A percentile compares a stretch with the other conserved stretches of the same genome.
These are phyloP conservation scores for Blumeriella jaapii DNA, from an alignment of 2,329 filamentous ascomycete species.

Conservation along the genomic window DNA sequence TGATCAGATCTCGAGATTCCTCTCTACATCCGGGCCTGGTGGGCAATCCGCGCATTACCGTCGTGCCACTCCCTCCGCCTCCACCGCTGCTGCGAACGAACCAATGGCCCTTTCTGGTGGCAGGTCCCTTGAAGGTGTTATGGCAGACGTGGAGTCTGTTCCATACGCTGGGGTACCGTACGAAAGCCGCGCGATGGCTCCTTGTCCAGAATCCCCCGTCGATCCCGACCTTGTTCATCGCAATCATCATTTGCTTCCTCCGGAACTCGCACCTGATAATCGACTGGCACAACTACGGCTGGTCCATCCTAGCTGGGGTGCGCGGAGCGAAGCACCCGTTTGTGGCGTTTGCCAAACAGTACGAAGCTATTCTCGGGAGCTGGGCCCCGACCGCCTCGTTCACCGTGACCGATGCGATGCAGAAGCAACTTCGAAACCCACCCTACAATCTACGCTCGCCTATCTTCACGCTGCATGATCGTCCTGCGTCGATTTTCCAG, in stretches of 20 bases:
- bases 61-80: constrained; percentile 58
- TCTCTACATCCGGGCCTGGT: constrained; percentile 68
- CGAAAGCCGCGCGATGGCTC: constrained; percentile 70
- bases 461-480: constrained; percentile 69
- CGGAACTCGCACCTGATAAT: constrained; percentile 76
- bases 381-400: constrained; percentile 62
- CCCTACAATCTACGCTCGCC: constrained; percentile 55
- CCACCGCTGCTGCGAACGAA: constrained; percentile 57
- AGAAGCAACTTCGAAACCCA: constrained; percentile 48
- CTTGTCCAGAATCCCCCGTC: constrained; percentile 92
- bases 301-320: constrained; percentile 69
- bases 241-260: constrained; percentile 58
- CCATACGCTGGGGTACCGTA: constrained; percentile 58
- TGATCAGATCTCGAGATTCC: constrained; percentile 46
- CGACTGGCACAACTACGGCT: constrained; percentile 99
- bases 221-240: constrained; percentile 77
- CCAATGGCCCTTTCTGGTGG: constrained; percentile 62
- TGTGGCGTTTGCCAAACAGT: constrained; percentile 64
- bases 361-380: constrained; percentile 63
- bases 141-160: constrained; percentile 70
- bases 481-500: constrained; percentile 72
- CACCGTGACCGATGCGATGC: constrained; percentile 86
- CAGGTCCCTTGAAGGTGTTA: constrained; percentile 74
- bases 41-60: constrained; percentile 53
- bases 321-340: constrained; percentile 53